Evolutionary conservation across 345 rosid genomes (phyloP).

Genomic region (Populus euphratica): DNA sequence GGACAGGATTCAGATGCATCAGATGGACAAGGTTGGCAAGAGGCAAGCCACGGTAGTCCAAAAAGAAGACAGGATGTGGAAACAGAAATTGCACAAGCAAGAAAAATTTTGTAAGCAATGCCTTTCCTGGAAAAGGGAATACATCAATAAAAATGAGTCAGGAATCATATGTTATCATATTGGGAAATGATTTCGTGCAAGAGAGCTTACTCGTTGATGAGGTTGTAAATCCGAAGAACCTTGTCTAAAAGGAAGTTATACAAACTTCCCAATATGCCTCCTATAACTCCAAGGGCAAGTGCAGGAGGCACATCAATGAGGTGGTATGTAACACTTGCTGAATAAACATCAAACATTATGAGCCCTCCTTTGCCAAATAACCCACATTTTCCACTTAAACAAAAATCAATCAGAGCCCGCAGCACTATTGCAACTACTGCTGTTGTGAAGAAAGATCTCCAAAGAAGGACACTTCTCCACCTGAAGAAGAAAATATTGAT

Average conservation of each 20-base stretch:
- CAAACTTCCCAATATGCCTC: constrained; percentile 80
- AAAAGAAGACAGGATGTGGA: constrained; percentile 86
- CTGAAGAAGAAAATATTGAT: constrained; percentile 28
- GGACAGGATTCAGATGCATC: constrained; percentile 78
- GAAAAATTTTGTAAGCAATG: constrained; percentile 43
- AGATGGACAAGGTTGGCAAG: constrained; percentile 74
- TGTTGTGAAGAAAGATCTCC: constrained; percentile 90
- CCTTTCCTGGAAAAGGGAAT: constrained; percentile 58
- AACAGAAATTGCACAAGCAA: constrained; percentile 65
- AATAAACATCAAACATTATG: constrained; percentile 81
- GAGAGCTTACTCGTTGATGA: constrained; percentile 66
- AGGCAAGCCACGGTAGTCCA: constrained; percentile 82
- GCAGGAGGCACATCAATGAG: constrained; percentile 67
- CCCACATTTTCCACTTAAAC: constrained; percentile 79
- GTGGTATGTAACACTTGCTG: constrained; percentile 65
- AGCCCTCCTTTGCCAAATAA: constrained; percentile 91
- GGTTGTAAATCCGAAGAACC: constrained; percentile 67
- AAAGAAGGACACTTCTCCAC: constrained; percentile 90
- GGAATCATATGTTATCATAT: not conserved
- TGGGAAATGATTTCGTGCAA: not conserved
- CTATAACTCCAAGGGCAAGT: constrained; percentile 74
- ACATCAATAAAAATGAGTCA: constrained; percentile 10
- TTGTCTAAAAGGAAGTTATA: constrained; percentile 67
- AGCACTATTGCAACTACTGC: constrained; percentile 84
- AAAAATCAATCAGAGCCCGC: constrained; percentile 79